A percentile compares a stretch with the other conserved stretches of the same genome.
Evolutionary conservation across 805 yeast genomes (phyloP).

Genomic region (Candida tibetensis): DNA sequence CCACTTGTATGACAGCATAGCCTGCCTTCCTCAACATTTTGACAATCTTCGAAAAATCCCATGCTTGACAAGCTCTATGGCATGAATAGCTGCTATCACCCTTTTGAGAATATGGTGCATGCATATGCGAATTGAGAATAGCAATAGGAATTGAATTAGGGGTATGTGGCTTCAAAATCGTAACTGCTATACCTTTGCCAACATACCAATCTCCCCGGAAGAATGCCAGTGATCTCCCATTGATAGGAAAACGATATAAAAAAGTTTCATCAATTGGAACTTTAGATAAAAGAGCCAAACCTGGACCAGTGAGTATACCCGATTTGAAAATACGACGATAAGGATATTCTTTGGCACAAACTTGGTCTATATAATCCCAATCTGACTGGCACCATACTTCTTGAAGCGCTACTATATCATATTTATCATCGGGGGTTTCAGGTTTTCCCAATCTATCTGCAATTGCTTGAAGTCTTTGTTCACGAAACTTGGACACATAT

Average conservation of each 20-base stretch:
- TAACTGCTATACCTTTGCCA: slow-evolving; percentile 83
- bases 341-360: slow-evolving; percentile 51
- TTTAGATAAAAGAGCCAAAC: slow-evolving; percentile 78
- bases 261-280: slow-evolving; percentile 80
- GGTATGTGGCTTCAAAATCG: slow-evolving; percentile 52
- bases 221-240: slow-evolving; percentile 92
- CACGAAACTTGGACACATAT: slow-evolving; percentile 69
- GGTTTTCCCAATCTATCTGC: slow-evolving; percentile 57
- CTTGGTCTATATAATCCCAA: slow-evolving; percentile 60
- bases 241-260: slow-evolving; percentile 81
- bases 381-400: slow-evolving; percentile 90
- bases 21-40: slow-evolving; percentile 66
- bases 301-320: slow-evolving; percentile 92
- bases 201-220: slow-evolving; percentile 97
- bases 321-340: slow-evolving; percentile 68
- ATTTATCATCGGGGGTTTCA: slow-evolving; percentile 34
- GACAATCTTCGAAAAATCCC: slow-evolving; percentile 81
- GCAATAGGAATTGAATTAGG: slow-evolving; percentile 60
- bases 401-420: slow-evolving; percentile 89
- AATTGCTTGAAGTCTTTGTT: slow-evolving; percentile 65
- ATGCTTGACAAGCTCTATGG: slow-evolving; percentile 92
- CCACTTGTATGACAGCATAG: slow-evolving; percentile 83
- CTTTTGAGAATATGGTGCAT: slow-evolving; percentile 81
- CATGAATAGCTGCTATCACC: slow-evolving; percentile 91
- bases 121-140: slow-evolving; percentile 89